phyloP scores from a whole-genome alignment of 2,329 filamentous ascomycete genomes.

The Sporothrix brunneoviolacea region DNA sequence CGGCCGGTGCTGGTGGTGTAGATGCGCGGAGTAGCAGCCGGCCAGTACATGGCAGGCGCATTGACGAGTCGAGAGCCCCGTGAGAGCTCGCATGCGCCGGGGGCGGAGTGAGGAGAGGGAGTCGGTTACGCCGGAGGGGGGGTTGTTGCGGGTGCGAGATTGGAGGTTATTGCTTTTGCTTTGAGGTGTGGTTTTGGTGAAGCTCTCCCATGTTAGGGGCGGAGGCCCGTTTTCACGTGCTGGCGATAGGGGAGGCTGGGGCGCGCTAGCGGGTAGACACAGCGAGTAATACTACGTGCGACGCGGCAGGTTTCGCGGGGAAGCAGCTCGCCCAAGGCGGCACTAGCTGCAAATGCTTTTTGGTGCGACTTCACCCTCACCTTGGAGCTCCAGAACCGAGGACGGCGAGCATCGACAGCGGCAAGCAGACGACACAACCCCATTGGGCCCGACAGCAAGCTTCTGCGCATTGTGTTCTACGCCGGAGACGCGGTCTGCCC shows the following conservation, averaged over 20 bases:
- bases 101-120: neutral
- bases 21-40: slow-evolving; percentile 74
- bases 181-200: neutral
- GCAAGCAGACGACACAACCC: too few relatives aligned
- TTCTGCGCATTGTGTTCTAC: too few relatives aligned
- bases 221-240: slow-evolving; percentile 3
- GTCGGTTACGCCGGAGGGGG: neutral
- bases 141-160: neutral
- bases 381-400: too few relatives aligned
- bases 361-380: too few relatives aligned
- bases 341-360: neutral
- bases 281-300: slow-evolving; percentile 5
- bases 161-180: too few relatives aligned
- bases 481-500: too few relatives aligned
- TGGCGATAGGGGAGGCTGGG: slow-evolving; percentile 3
- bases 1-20: slow-evolving; percentile 72
- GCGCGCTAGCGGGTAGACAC: neutral
- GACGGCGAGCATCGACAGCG: too few relatives aligned
- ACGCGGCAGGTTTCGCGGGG: slow-evolving; percentile 4
- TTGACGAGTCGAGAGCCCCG: slow-evolving; percentile 23
- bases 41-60: slow-evolving; percentile 73
- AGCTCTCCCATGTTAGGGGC: slow-evolving; percentile 1
- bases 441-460: too few relatives aligned
- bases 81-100: slow-evolving; percentile 28
- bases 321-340: neutral